Conservation (phyloP, 2,329 filamentous ascomycete species). For the Microcyclospora tardicrescens region DNA sequence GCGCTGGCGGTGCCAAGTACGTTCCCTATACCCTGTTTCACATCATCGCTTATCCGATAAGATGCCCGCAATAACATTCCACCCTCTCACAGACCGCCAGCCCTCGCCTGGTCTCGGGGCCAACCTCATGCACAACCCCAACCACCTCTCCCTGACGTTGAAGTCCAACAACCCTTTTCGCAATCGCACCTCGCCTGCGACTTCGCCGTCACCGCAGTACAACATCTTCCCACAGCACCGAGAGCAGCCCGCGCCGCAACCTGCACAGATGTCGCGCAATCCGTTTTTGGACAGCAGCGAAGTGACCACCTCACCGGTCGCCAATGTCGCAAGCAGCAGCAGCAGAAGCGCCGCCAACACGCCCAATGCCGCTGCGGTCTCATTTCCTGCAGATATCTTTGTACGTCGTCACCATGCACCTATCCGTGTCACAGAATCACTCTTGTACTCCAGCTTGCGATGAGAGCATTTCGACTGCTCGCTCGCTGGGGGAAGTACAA, state of each 20-base stretch:
- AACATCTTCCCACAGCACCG: slow-evolving; percentile 10
- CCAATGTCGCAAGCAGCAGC: too few relatives aligned
- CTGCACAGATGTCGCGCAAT: slow-evolving; percentile 52
- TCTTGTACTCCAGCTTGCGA: neutral
- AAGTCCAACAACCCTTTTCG: slow-evolving; percentile 67
- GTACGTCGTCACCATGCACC: slow-evolving; percentile 42
- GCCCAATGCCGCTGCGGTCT: slow-evolving; percentile 29
- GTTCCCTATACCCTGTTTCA: too few relatives aligned
- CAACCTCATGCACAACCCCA: slow-evolving; percentile 12
- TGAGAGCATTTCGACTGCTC: neutral
- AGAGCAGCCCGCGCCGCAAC: slow-evolving; percentile 41
- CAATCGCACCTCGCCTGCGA: slow-evolving; percentile 54
- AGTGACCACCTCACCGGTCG: slow-evolving; percentile 1
- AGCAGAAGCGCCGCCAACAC: slow-evolving; percentile 1
- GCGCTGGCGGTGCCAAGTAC: too few relatives aligned
- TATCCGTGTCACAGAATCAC: neutral
- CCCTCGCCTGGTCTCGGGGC: slow-evolving; percentile 24
- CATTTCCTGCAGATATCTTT: slow-evolving; percentile 56
- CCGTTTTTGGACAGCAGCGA: slow-evolving; percentile 50
- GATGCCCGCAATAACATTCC: too few relatives aligned
- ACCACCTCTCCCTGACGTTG: slow-evolving; percentile 49
- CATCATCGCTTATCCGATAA: too few relatives aligned
- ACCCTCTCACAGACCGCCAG: slow-evolving; percentile 24
- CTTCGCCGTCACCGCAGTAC: slow-evolving; percentile 10
- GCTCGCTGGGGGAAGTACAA: neutral